A percentile compares a stretch with the other conserved stretches of the same genome.
Conservation (phyloP, 257 asterid species). For the Verbena officinalis region DNA sequence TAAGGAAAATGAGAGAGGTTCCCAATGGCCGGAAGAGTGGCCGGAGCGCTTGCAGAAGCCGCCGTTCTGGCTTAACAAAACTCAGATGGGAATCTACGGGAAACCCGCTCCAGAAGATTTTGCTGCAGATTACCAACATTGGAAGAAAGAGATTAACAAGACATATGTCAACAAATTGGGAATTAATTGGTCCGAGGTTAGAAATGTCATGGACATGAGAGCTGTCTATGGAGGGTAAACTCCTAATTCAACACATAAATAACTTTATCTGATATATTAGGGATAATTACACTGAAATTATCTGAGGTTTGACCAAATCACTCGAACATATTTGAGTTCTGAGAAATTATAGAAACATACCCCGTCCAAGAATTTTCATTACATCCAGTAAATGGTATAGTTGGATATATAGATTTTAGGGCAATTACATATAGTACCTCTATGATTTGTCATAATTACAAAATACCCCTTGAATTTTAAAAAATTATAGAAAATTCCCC, state of each 20-base stretch:
- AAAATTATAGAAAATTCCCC: no score
- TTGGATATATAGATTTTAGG: no score
- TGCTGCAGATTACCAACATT: constrained; percentile 61
- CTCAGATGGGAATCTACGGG: constrained; percentile 78
- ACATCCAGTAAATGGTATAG: no score
- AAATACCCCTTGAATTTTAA: no score
- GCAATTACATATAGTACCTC: no score
- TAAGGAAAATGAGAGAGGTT: constrained; percentile 68
- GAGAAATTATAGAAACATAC: no score
- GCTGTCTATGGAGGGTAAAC: constrained; percentile 90
- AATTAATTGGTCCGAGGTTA: constrained; percentile 69
- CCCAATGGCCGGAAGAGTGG: constrained; percentile 93
- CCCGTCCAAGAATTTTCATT: no score
- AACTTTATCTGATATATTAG: no score
- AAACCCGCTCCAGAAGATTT: constrained; percentile 87
- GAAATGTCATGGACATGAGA: constrained; percentile 93
- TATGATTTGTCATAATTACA: no score
- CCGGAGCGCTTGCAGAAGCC: constrained; percentile 63
- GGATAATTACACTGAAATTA: no score
- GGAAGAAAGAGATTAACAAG: constrained; percentile 66
- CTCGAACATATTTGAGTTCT: no score
- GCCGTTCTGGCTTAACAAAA: constrained; percentile 76
- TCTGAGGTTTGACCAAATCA: no score
- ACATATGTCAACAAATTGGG: constrained; percentile 67
- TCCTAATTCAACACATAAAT: neutral